Evolutionary conservation across 2,329 filamentous ascomycete genomes (phyloP), one percentile per base, ranked within the genome.

Genomic region (Colletotrichum eleusines): DNA sequence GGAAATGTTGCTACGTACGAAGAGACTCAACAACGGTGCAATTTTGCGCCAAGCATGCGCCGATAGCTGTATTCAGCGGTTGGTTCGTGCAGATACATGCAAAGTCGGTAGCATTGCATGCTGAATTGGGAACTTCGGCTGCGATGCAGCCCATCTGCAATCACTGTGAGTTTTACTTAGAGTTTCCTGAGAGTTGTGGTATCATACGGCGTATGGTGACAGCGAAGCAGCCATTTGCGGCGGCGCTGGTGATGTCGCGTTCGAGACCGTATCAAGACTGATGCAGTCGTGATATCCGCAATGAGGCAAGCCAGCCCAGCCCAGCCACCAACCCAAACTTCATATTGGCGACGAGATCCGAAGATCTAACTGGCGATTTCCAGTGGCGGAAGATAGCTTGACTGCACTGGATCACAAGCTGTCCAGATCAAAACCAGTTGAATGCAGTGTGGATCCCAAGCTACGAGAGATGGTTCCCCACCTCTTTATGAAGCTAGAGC

Each of bases 1-100:
- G 18, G 20, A 20, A 50, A 61, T n/a, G 6, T 11, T 9, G 9
- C 2, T 7, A 23, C 58, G 26, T 38, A 69, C 67, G 46, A 20
- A 66, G 55, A 50, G 66, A 66, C 42, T 66, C 66, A 14, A 59
- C 6, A 16, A 69, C 31, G 11, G 62, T 69, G 48, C 66, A 69
- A 6, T 66, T 60, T 18, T 65, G 66, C 20, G 14, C 40, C 18
- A 69, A 16, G 28, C 66, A 69, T 18, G 20, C 23, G 35, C 42
- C 55, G 16, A 69, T 69, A 2, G 14, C 63, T n/a, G 18, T 28
- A 14, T 69, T 66, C 1, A 69, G 62, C 8, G 48, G n/a, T 28
- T 60, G 46, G 44, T 66, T 50, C 6, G 48, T 48, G 40, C 66
- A 69, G 11, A 69, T 69, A n/a, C 66, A 69, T 8, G 40, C 14